Evolutionary conservation across 208 protist species (phyloP), one percentile per base, ranked within the genome.

Genomic region (Wallacemonas collosoma): DNA sequence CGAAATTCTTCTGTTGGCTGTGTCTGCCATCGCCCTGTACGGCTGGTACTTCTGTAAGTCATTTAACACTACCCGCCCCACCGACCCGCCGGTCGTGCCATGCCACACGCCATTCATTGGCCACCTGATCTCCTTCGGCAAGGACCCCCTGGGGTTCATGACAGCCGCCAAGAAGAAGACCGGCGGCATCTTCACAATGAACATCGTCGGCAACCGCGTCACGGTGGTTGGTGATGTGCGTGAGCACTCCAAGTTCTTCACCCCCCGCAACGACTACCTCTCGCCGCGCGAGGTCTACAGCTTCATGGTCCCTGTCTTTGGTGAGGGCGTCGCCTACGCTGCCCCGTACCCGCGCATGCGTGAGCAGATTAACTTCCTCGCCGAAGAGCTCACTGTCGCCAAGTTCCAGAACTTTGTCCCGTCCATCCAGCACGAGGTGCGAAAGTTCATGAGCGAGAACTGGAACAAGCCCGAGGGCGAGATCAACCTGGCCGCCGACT

Each of bases 371-470:
- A 93, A 93, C 79, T 93, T 95, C 67, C 83, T 95, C 26, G 86
- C 90, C 17, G 87, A 91, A 84, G 86, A 93, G 73, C 76, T 94
- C 51, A 92, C 89, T 26, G 87, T 94, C 39, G 85, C 85, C 50
- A 94, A 94, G 85, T 94, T 95, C 62, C 86, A 93, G 75, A 91
- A 92, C 80, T 93, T 93, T 68, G 86, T 87, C 1, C 91, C 91
- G 14, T 80, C 89, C n/a, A 95, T 95, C 62, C 87, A 93, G 77
- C 79, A 89, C 74, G 91, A 95, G 81, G 88, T 87, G 39, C 88
- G 89, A 39, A 90, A 88, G 77, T 95, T 93, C 69, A 88, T 91
- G 80, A 65, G 65, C 26, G 73, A 71, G 15, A 89, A 91, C 78
- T 95, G 91, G 91, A 84, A 87, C 73, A 86, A 87, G 65, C 83